phyloP scores from a whole-genome alignment of 257 asterid genomes.

The Nicotiana knightiana region DNA sequence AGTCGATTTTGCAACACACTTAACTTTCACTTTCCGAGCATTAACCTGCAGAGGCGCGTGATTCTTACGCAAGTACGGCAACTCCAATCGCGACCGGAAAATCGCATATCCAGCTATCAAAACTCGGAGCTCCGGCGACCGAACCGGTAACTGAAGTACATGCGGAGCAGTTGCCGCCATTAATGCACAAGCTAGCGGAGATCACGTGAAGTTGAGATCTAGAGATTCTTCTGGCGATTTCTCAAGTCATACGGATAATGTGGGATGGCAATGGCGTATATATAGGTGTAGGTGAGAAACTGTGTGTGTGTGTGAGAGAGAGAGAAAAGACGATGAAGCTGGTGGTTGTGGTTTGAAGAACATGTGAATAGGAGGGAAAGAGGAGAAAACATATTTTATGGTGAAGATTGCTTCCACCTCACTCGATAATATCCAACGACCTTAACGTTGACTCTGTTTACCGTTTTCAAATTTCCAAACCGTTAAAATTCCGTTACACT shows the following conservation, averaged over 20 bases:
- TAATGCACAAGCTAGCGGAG: slow-evolving; percentile 1
- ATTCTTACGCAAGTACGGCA: slow-evolving; percentile 32
- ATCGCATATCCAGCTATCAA: slow-evolving; percentile 46
- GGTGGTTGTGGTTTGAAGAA: slow-evolving; percentile 20
- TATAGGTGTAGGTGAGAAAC: not conserved
- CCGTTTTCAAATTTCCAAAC: no score
- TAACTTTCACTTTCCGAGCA: slow-evolving; percentile 27
- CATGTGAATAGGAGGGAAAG: not conserved
- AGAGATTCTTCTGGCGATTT: not conserved
- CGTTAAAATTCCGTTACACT: no score
- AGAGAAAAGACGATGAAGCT: not conserved
- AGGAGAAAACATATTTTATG: not conserved
- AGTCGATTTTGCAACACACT: slow-evolving; percentile 42
- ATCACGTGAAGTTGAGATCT: not conserved
- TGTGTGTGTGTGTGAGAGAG: slow-evolving; percentile 5
- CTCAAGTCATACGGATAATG: not conserved
- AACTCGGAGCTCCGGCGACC: slow-evolving; percentile 40
- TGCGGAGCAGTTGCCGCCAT: slow-evolving; percentile 51
- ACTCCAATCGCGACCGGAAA: slow-evolving; percentile 32
- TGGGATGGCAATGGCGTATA: not conserved
- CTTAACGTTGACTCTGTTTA: not conserved
- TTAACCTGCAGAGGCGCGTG: slow-evolving; percentile 36
- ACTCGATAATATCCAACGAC: not conserved
- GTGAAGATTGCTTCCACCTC: slow-evolving; percentile 7
- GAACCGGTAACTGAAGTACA: slow-evolving; percentile 44